phyloP scores from a whole-genome alignment of 257 asterid species.

The Solanum megistacrolobum region DNA sequence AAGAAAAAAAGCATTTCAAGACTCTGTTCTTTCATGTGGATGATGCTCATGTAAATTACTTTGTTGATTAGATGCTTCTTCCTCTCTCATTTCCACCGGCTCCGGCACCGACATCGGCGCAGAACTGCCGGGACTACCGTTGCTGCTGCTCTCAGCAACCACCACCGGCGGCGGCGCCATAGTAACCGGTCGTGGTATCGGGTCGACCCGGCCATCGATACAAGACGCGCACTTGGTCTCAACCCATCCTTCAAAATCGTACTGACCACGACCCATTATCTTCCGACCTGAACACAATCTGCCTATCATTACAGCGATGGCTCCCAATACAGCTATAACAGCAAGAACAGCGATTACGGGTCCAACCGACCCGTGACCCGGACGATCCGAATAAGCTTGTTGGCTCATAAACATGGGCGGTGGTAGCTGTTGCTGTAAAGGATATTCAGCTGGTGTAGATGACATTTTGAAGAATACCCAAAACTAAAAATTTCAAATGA shows the following conservation, averaged over 20 bases:
- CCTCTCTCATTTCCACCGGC: slow-evolving; percentile 20
- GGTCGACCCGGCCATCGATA: slow-evolving; percentile 66
- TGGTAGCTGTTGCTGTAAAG: slow-evolving; percentile 19
- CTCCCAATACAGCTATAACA: slow-evolving; percentile 51
- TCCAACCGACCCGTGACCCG: slow-evolving; percentile 71
- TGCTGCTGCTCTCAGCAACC: slow-evolving; percentile 19
- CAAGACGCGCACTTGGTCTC: slow-evolving; percentile 83
- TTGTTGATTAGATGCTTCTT: slow-evolving; percentile 15
- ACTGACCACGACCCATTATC: slow-evolving; percentile 52
- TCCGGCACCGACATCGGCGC: slow-evolving; percentile 3
- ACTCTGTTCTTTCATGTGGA: slow-evolving; percentile 21
- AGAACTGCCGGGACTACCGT: slow-evolving; percentile 18
- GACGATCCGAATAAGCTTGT: slow-evolving; percentile 35
- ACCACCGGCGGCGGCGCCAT: slow-evolving; percentile 9
- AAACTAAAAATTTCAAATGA: neutral
- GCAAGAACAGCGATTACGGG: slow-evolving; percentile 80
- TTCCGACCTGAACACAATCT: slow-evolving; percentile 76
- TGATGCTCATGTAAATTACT: neutral
- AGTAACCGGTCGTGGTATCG: slow-evolving; percentile 32
- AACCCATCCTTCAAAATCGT: slow-evolving; percentile 77
- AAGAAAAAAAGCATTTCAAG: neutral
- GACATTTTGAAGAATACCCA: slow-evolving; percentile 24
- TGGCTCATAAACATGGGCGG: slow-evolving; percentile 53
- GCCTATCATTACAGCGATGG: slow-evolving; percentile 72
- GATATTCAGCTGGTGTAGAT: slow-evolving; percentile 23